These are phyloP conservation scores for Vaucheria bursata DNA, from an alignment of 352 stramenopile species.

Conservation along the genomic window DNA sequence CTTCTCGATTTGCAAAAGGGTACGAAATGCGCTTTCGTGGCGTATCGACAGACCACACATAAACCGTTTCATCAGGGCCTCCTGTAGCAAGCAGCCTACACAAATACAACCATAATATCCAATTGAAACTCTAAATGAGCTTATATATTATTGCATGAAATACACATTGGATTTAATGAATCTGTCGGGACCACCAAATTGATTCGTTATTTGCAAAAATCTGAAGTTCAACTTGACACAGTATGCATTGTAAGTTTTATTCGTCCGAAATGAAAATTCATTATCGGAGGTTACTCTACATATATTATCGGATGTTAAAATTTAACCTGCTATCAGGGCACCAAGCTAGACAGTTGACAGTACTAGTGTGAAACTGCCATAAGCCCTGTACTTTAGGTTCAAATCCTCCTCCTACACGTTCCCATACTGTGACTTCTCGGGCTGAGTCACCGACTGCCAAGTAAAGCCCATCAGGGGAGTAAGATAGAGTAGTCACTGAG, in stretches of 20 bases:
- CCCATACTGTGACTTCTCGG: slow-evolving; percentile 75
- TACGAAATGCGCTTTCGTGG: slow-evolving; percentile 56
- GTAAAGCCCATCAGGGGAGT: slow-evolving; percentile 67
- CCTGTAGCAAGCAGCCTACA: slow-evolving; percentile 78
- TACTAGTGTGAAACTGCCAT: slow-evolving; percentile 92
- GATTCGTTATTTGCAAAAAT: too few relatives aligned
- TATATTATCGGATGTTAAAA: not conserved
- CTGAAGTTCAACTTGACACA: too few relatives aligned
- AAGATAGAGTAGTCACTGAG: slow-evolving; percentile 64
- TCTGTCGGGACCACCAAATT: too few relatives aligned
- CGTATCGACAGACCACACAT: slow-evolving; percentile 80
- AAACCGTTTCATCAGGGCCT: slow-evolving; percentile 87
- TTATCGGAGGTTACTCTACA: too few relatives aligned
- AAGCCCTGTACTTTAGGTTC: slow-evolving; percentile 71
- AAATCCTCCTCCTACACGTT: slow-evolving; percentile 55
- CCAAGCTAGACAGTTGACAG: slow-evolving; percentile 83
- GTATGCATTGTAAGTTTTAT: too few relatives aligned
- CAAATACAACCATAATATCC: too few relatives aligned
- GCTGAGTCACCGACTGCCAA: slow-evolving; percentile 72
- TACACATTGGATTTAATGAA: too few relatives aligned
- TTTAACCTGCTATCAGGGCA: slow-evolving; percentile 57
- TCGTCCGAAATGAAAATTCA: too few relatives aligned
- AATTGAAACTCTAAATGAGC: too few relatives aligned
- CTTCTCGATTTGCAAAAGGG: slow-evolving; percentile 62
- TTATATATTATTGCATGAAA: too few relatives aligned